Evolutionary conservation across 2,329 filamentous ascomycete genomes (phyloP).

Genomic region (Knufia petricola): DNA sequence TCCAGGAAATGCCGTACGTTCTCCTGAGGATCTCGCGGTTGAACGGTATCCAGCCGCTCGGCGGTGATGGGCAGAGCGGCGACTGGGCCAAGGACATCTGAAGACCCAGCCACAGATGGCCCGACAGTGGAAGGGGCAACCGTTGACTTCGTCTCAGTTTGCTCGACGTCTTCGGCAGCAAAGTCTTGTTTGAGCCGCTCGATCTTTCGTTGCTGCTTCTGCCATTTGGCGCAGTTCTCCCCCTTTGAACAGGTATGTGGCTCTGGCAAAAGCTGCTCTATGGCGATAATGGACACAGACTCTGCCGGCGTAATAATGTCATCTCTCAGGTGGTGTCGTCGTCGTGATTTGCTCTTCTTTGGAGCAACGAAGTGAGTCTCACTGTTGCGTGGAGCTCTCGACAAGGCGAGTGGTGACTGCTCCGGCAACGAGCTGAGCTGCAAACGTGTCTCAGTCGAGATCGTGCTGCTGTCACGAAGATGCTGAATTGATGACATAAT

Average conservation of each 20-base stretch:
- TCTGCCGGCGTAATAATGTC: slow-evolving; percentile 66
- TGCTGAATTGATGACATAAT: slow-evolving; percentile 50
- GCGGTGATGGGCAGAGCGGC: slow-evolving; percentile 61
- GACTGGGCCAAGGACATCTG: slow-evolving; percentile 68
- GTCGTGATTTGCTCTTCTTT: slow-evolving; percentile 21
- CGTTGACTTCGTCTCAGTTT: slow-evolving; percentile 59
- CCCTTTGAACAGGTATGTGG: slow-evolving; percentile 78
- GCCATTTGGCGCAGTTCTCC: slow-evolving; percentile 73
- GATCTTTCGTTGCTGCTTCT: slow-evolving; percentile 68
- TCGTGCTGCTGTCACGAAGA: slow-evolving; percentile 33
- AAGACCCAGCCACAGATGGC: slow-evolving; percentile 81
- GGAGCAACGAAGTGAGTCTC: slow-evolving; percentile 16
- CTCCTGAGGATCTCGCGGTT: slow-evolving; percentile 73
- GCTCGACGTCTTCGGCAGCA: slow-evolving; percentile 54
- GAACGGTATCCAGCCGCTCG: slow-evolving; percentile 58
- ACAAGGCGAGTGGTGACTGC: slow-evolving; percentile 11
- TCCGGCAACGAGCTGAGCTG: slow-evolving; percentile 6
- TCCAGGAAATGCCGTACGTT: slow-evolving; percentile 85
- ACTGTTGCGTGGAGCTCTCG: slow-evolving; percentile 16
- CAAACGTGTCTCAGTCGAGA: slow-evolving; percentile 13
- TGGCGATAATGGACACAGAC: slow-evolving; percentile 83
- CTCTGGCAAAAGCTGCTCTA: slow-evolving; percentile 79
- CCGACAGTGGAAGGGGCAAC: slow-evolving; percentile 61
- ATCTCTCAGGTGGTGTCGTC: slow-evolving; percentile 21
- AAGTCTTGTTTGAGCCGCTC: slow-evolving; percentile 62